Conservation (phyloP, 208 protist species). For the Porcisia deanei region DNA sequence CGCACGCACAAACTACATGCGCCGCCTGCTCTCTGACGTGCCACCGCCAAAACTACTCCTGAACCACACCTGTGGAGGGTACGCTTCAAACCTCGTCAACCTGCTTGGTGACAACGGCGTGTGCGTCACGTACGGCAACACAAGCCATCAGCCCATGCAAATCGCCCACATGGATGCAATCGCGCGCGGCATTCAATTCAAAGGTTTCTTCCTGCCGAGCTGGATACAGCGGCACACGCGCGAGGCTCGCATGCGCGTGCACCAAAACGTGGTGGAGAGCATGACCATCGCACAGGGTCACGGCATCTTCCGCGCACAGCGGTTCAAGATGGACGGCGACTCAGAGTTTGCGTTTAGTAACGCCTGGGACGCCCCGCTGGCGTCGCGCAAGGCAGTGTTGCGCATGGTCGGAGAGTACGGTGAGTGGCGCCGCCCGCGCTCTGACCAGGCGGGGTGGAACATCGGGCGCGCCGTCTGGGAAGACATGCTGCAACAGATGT, state of each 20-base stretch:
- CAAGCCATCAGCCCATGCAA: constrained; percentile 93
- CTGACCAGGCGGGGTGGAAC: constrained; percentile 82
- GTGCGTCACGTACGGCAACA: constrained; percentile 97
- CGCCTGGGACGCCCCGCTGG: constrained; percentile 86
- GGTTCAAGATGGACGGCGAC: constrained; percentile 91
- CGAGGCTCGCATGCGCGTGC: constrained; percentile 88
- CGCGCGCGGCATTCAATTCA: constrained; percentile 87
- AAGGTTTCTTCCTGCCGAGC: constrained; percentile 93
- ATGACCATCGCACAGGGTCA: constrained; percentile 90
- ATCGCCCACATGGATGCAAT: constrained; percentile 94
- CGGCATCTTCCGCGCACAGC: constrained; percentile 87
- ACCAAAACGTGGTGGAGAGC: constrained; percentile 89
- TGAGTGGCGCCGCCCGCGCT: constrained; percentile 84
- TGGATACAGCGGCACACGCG: constrained; percentile 87
- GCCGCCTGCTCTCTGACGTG: constrained; percentile 90
- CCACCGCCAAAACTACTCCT: constrained; percentile 94
- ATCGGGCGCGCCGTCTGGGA: constrained; percentile 87
- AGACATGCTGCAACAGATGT: constrained; percentile 86
- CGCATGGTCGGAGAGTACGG: constrained; percentile 93
- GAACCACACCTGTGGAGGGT: constrained; percentile 94
- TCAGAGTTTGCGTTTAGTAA: constrained; percentile 88
- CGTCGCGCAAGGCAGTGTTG: constrained; percentile 82
- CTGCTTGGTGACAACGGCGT: constrained; percentile 89
- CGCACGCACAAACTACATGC: constrained; percentile 90
- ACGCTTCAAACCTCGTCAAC: constrained; percentile 88